Evolutionary conservation across 768 basidiomycete genomes (phyloP), one percentile per base, ranked within the genome.

Genomic region (Boletus barrowsii): DNA sequence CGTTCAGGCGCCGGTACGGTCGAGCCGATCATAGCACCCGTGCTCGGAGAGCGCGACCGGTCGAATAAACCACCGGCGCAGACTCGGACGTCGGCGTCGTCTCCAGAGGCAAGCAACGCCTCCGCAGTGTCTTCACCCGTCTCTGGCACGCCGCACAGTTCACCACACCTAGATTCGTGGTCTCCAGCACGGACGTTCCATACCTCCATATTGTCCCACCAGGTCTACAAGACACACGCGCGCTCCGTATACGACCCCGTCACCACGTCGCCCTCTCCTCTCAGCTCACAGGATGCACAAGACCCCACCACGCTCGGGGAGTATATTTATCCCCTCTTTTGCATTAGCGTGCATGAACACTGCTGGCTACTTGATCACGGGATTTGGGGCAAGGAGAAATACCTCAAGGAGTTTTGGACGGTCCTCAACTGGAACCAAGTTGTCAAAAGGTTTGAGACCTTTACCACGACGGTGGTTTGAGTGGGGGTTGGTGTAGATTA

Each of bases 301-400:
- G 43, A 66, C 69, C 51, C 70, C 39, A 51, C 58, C 33, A 54
- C 53, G 5, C 59, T 76, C n/a, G 87, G 86, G 32, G 77, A 80
- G 32, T 72, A 74, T 14, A 70, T 95, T 39, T 84, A 77, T 65
- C 93, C 93, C 20, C 67, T 95, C 51, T 84, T 92, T 68, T 90
- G 88, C 57, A 65, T 93, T 47, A 84, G 85, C 41, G 81, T 90
- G 5, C 82, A 93, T 61, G 91, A 93, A 69, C 93, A 92, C 60
- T 86, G 87, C 26, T 96, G 92, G 90, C 76, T 96, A 64, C 86
- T 88, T 20, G 90, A 88, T 37, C 93, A 87, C 59, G 93, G 93
- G 5, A 81, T 96, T 5, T 93, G 90, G 90, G 93, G 93, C 24
- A 90, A 91, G 72, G 91, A 95, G 68, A 80, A 80, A 61, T 96